phyloP scores from a whole-genome alignment of 2,329 filamentous ascomycete genomes.

The Periconia sp. region DNA sequence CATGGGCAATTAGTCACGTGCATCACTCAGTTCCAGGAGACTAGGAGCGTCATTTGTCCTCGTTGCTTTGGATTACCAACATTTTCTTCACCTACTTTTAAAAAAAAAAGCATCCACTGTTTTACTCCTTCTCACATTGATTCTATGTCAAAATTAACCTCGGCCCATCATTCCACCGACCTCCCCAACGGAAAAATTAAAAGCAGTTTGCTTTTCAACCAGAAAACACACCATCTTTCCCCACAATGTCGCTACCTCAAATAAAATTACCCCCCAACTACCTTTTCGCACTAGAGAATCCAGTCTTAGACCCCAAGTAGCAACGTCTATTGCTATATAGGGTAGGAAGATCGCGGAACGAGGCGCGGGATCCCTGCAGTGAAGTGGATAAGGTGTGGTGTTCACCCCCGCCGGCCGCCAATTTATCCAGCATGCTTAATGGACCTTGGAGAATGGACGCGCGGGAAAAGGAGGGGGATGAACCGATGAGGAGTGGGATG shows the following conservation, averaged over 20 bases:
- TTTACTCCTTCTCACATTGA: too few relatives aligned
- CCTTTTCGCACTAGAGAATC: background rate
- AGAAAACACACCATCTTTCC: constrained; percentile 5
- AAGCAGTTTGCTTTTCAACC: too few relatives aligned
- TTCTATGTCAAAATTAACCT: too few relatives aligned
- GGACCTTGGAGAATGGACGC: background rate
- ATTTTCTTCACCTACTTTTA: too few relatives aligned
- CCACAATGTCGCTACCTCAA: constrained; percentile 8
- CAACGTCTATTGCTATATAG: background rate
- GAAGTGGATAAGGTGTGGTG: background rate
- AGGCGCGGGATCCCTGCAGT: background rate
- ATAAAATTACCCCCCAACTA: background rate
- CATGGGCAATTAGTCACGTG: too few relatives aligned
- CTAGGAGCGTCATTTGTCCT: too few relatives aligned
- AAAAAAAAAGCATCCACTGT: too few relatives aligned
- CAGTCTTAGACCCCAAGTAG: background rate
- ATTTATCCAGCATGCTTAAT: background rate
- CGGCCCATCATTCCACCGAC: constrained; percentile 9
- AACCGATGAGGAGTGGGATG: too few relatives aligned
- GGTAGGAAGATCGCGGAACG: background rate
- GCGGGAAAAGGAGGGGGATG: background rate
- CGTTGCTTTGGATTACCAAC: too few relatives aligned
- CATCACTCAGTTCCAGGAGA: too few relatives aligned
- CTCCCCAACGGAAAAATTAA: constrained; percentile 3
- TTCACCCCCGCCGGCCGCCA: background rate